phyloP scores from a whole-genome alignment of 192 early-diverging fungal genomes.

The Backusella morwellensis region DNA sequence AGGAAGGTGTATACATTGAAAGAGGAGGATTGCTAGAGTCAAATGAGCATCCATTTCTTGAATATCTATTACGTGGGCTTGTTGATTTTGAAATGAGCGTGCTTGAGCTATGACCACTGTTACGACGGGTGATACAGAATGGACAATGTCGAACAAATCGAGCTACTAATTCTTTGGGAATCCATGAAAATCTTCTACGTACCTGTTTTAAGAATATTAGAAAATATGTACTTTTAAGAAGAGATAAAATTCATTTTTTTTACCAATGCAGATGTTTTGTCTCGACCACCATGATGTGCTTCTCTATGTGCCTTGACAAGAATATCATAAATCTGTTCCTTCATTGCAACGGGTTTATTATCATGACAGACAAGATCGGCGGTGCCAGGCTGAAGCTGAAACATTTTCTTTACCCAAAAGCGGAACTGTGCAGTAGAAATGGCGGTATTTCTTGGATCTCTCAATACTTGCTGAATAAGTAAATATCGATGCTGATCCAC shows the following conservation, averaged over 20 bases:
- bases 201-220: slow-evolving; percentile 17
- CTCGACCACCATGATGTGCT: slow-evolving; percentile 51
- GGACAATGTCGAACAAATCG: slow-evolving; percentile 41
- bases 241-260: not conserved
- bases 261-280: slow-evolving; percentile 59
- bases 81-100: slow-evolving; percentile 21
- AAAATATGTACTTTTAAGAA: not conserved
- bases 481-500: slow-evolving; percentile 46
- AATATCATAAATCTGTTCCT: slow-evolving; percentile 51
- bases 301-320: slow-evolving; percentile 49
- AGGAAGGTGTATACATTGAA: not conserved
- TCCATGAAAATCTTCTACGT: slow-evolving; percentile 35
- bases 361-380: slow-evolving; percentile 47
- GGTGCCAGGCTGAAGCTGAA: slow-evolving; percentile 37
- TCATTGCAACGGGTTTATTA: slow-evolving; percentile 52
- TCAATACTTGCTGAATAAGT: slow-evolving; percentile 49
- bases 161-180: slow-evolving; percentile 37
- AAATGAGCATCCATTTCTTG: slow-evolving; percentile 24
- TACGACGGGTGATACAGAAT: slow-evolving; percentile 36
- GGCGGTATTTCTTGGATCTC: slow-evolving; percentile 51
- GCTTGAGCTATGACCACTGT: slow-evolving; percentile 30
- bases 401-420: slow-evolving; percentile 61
- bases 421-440: slow-evolving; percentile 55
- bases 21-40: not conserved
- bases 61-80: slow-evolving; percentile 24